A percentile compares a stretch with the other conserved stretches of the same genome.
These are phyloP conservation scores for Trichoderma simmonsii DNA, from an alignment of 2,329 filamentous ascomycete species.

Conservation along the genomic window DNA sequence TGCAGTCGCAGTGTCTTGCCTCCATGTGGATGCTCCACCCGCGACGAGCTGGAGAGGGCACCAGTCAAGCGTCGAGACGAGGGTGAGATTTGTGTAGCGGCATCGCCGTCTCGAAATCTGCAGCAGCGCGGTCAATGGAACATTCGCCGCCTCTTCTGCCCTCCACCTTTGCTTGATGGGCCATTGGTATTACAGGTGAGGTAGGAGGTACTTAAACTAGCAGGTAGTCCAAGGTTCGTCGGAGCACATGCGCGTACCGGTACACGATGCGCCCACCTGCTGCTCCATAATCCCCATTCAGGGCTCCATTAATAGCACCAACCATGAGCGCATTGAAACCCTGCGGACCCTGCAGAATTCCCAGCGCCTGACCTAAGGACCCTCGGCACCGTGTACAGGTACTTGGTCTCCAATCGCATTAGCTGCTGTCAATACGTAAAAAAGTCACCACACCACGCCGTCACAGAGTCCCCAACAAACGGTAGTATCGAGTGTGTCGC, in stretches of 20 bases:
- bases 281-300: neutral
- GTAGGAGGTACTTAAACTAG: neutral
- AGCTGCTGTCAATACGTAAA: constrained; percentile 5
- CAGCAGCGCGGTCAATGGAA: neutral
- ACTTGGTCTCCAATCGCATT: neutral
- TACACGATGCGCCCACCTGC: neutral
- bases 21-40: constrained; percentile 4
- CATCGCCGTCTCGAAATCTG: neutral
- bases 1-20: neutral
- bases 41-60: neutral
- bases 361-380: neutral
- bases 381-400: neutral
- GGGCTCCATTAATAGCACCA: neutral
- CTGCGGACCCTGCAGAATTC: constrained; percentile 3
- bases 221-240: neutral
- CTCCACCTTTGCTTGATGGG: neutral
- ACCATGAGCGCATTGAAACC: neutral
- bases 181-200: neutral
- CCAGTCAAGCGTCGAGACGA: neutral
- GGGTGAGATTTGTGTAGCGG: neutral
- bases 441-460: constrained; percentile 8
- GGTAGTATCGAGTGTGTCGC: neutral
- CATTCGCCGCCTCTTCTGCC: neutral
- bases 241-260: neutral
- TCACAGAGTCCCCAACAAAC: neutral